Percentiles rank a stretch among this genome's conserved stretches.
Evolutionary conservation across 768 basidiomycete species (phyloP).

Genomic region (Postia placenta): DNA sequence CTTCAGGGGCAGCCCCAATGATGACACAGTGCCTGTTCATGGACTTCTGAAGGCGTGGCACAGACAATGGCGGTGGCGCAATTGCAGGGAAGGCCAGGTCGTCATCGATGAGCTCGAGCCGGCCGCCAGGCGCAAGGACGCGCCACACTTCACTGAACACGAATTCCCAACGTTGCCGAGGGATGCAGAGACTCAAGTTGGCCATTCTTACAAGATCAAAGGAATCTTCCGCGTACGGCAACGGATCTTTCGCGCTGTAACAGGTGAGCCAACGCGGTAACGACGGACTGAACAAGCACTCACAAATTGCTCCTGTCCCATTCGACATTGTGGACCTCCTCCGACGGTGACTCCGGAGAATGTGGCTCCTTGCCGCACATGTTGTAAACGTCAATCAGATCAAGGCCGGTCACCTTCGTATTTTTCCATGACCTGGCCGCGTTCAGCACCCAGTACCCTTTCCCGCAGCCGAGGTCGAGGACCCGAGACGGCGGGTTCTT

Average conservation of each 20-base stretch:
- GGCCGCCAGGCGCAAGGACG: conserved; percentile 53
- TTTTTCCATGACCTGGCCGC: conserved; percentile 59
- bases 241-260: conserved; percentile 44
- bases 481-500: conserved; percentile 45
- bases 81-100: too few relatives aligned
- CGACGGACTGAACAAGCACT: conserved; percentile 17
- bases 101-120: conserved; percentile 73
- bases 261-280: too few relatives aligned
- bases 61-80: too few relatives aligned
- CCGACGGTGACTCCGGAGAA: conserved; percentile 9
- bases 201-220: conserved; percentile 77
- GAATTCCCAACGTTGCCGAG: conserved; percentile 50
- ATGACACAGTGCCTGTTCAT: too few relatives aligned
- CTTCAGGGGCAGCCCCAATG: too few relatives aligned
- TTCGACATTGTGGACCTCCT: conserved; percentile 33
- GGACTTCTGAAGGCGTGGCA: too few relatives aligned
- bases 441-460: conserved; percentile 60
- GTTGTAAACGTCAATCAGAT: conserved; percentile 41
- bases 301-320: conserved; percentile 68
- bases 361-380: conserved; percentile 10
- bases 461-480: conserved; percentile 74
- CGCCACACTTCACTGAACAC: conserved; percentile 58
- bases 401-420: conserved; percentile 58
- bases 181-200: conserved; percentile 57
- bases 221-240: conserved; percentile 56